Evolutionary conservation across 2,329 filamentous ascomycete species (phyloP).

Genomic region (Rhinocladiella mackenziei): DNA sequence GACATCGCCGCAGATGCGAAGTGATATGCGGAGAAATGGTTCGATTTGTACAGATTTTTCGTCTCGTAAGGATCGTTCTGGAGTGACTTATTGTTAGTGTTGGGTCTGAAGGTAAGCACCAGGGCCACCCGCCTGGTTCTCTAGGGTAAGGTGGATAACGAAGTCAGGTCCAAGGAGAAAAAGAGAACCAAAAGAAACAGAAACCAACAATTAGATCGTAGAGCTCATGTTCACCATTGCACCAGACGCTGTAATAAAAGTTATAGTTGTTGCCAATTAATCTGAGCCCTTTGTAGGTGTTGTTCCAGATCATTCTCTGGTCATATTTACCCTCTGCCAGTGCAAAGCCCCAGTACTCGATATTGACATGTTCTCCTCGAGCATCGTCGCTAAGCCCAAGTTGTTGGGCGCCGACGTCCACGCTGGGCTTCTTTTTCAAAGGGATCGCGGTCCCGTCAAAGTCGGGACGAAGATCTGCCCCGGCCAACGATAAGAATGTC

Average conservation of each 20-base stretch:
- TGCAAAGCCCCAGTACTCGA: conserved; percentile 54
- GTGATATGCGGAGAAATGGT: conserved; percentile 10
- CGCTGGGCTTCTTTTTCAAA: no score
- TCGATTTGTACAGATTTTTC: conserved; percentile 31
- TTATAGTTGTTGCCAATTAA: conserved; percentile 37
- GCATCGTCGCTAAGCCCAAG: conserved; percentile 28
- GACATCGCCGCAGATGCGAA: not conserved
- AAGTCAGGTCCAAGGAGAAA: not conserved
- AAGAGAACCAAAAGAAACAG: not conserved
- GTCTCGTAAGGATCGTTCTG: conserved; percentile 38
- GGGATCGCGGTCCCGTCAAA: conserved; percentile 58
- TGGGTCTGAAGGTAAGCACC: no score
- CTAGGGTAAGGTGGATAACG: no score
- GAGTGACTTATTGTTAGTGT: no score
- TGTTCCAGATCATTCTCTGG: conserved; percentile 20
- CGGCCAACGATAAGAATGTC: conserved; percentile 48
- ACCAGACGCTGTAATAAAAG: conserved; percentile 43
- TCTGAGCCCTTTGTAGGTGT: conserved; percentile 40
- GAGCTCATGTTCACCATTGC: conserved; percentile 40
- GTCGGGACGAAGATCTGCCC: conserved; percentile 39
- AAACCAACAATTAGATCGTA: conserved; percentile 37
- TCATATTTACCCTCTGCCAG: conserved; percentile 34
- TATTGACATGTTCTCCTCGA: conserved; percentile 54
- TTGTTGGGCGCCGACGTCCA: no score
- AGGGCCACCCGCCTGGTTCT: no score